Conservation (phyloP, 192 early-diverging fungal genomes). For the Mortierella alpina region DNA sequence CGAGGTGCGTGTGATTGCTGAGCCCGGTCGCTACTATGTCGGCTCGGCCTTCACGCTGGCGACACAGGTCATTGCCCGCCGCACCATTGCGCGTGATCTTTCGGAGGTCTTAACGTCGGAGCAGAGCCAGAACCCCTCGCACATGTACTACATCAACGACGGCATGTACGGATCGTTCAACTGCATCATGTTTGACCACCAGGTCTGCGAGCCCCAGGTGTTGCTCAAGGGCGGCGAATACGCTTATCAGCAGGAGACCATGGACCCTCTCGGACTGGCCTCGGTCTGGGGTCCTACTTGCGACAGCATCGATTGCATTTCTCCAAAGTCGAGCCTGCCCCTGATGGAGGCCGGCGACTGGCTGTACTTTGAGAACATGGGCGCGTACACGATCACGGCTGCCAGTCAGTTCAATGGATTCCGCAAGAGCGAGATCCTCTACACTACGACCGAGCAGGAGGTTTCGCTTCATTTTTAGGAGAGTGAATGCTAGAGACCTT, state of each 20-base stretch:
- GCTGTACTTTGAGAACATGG: slow-evolving; percentile 96
- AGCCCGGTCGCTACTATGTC: slow-evolving; percentile 98
- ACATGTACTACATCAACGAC: slow-evolving; percentile 95
- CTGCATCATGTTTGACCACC: slow-evolving; percentile 98
- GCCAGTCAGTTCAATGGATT: slow-evolving; percentile 92
- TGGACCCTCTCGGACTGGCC: slow-evolving; percentile 65
- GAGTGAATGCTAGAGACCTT: slow-evolving; percentile 2
- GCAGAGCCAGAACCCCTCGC: slow-evolving; percentile 7
- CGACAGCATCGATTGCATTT: slow-evolving; percentile 97
- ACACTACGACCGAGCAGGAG: slow-evolving; percentile 81
- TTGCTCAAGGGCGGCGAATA: slow-evolving; percentile 61
- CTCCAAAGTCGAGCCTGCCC: slow-evolving; percentile 73
- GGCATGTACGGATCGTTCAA: slow-evolving; percentile 99
- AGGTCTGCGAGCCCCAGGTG: slow-evolving; percentile 75
- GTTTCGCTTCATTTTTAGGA: slow-evolving; percentile 45
- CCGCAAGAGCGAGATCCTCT: slow-evolving; percentile 82
- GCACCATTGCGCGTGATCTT: slow-evolving; percentile 58
- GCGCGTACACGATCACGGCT: slow-evolving; percentile 95
- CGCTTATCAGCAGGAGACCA: slow-evolving; percentile 18
- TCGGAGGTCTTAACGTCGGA: not conserved
- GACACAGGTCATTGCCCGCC: slow-evolving; percentile 92
- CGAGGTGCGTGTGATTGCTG: slow-evolving; percentile 92
- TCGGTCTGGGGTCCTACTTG: slow-evolving; percentile 98
- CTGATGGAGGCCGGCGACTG: slow-evolving; percentile 95
- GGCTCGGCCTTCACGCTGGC: slow-evolving; percentile 94